Percentiles rank a stretch among this genome's conserved stretches.
Conservation (phyloP, 1,284 basidiomycete genomes). For the Irpex sp. region DNA sequence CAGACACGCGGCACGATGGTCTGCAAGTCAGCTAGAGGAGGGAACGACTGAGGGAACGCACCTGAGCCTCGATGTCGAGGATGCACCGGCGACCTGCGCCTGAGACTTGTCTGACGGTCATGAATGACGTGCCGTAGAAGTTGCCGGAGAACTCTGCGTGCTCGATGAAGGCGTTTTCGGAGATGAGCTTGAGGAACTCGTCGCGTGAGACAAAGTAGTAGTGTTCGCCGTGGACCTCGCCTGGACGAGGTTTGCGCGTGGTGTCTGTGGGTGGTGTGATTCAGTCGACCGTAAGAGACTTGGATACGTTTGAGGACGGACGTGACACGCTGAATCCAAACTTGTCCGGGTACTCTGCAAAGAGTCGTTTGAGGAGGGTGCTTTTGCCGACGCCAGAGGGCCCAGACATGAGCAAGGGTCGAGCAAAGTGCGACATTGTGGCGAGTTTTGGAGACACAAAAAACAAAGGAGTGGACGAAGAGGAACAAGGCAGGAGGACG, state of each 20-base stretch:
- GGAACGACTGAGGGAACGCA: constrained; percentile 28
- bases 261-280: constrained; percentile 62
- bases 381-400: constrained; percentile 95
- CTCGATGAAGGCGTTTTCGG: constrained; percentile 68
- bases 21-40: constrained; percentile 13
- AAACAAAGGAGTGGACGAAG: constrained; percentile 10
- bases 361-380: constrained; percentile 85
- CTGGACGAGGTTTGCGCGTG: constrained; percentile 81
- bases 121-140: constrained; percentile 88
- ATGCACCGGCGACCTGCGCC: constrained; percentile 75
- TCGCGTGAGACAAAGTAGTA: constrained; percentile 72
- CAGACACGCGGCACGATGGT: constrained; percentile 10
- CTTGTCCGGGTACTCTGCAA: constrained; percentile 77
- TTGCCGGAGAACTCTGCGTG: constrained; percentile 89
- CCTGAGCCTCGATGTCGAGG: constrained; percentile 96
- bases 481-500: neutral
- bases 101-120: constrained; percentile 57
- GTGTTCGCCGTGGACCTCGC: constrained; percentile 80
- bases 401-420: constrained; percentile 76
- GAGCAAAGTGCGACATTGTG: constrained; percentile 32
- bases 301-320: constrained; percentile 36
- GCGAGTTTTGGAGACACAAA: neutral
- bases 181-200: constrained; percentile 61
- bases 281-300: constrained; percentile 4
- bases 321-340: constrained; percentile 97